phyloP scores from a whole-genome alignment of 2,329 filamentous ascomycete genomes.

The Phyllachora maydis region DNA sequence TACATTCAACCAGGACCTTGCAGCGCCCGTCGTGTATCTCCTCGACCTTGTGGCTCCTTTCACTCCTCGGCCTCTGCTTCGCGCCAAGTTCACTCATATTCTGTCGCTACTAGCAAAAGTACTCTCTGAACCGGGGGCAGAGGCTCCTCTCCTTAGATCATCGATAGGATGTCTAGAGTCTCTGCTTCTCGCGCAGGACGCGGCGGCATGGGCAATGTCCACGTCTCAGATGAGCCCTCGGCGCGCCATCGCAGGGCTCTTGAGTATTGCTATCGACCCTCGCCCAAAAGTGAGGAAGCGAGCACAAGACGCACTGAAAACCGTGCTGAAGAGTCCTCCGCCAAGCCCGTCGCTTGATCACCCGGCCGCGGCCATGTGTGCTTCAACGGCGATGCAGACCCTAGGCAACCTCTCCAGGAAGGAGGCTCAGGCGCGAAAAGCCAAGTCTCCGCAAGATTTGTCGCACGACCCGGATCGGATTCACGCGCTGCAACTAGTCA shows the following conservation, averaged over 20 bases:
- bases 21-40: slow-evolving; percentile 78
- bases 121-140: slow-evolving; percentile 58
- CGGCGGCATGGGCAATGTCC: slow-evolving; percentile 68
- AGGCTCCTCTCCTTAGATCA: slow-evolving; percentile 67
- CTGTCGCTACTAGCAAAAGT: slow-evolving; percentile 71
- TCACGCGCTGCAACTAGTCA: slow-evolving; percentile 80
- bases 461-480: slow-evolving; percentile 68
- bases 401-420: slow-evolving; percentile 53
- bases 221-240: slow-evolving; percentile 70
- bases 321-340: slow-evolving; percentile 66
- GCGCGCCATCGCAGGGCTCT: slow-evolving; percentile 65
- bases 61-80: slow-evolving; percentile 68
- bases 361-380: slow-evolving; percentile 89
- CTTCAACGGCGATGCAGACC: slow-evolving; percentile 69
- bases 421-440: slow-evolving; percentile 42
- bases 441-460: slow-evolving; percentile 37
- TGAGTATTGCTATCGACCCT: slow-evolving; percentile 69
- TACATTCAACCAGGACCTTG: slow-evolving; percentile 71
- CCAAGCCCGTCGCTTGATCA: slow-evolving; percentile 87
- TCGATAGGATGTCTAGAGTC: slow-evolving; percentile 89
- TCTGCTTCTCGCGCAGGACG: slow-evolving; percentile 77
- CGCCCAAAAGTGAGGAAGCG: slow-evolving; percentile 87
- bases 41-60: slow-evolving; percentile 80
- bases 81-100: slow-evolving; percentile 89
- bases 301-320: slow-evolving; percentile 72